These are phyloP conservation scores for Haplosporangium gracile DNA, from an alignment of 192 early-diverging fungal genomes.

Conservation along the genomic window DNA sequence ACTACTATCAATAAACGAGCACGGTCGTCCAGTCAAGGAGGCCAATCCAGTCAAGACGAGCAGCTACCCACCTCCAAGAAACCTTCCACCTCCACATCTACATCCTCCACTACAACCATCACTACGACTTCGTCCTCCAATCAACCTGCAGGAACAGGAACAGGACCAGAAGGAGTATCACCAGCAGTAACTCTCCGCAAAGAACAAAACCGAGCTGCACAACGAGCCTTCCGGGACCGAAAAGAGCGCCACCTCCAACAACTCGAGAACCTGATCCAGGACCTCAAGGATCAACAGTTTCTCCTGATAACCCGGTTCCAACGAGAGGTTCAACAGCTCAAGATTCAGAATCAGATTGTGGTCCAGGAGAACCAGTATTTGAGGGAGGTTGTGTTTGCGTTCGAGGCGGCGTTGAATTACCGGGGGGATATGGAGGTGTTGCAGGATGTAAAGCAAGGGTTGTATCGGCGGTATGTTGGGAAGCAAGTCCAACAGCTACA, in stretches of 20 bases:
- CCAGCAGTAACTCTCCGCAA: slow-evolving; percentile 51
- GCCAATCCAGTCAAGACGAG: background rate
- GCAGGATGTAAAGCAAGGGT: slow-evolving; percentile 39
- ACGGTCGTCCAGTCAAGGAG: background rate
- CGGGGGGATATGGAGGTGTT: slow-evolving; percentile 18
- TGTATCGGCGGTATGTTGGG: slow-evolving; percentile 31
- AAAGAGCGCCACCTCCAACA: slow-evolving; percentile 81
- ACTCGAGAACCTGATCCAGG: slow-evolving; percentile 79
- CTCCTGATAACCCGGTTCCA: slow-evolving; percentile 45
- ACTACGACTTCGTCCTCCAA: background rate
- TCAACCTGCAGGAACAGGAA: background rate
- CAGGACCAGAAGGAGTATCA: background rate
- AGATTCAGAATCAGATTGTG: slow-evolving; percentile 29
- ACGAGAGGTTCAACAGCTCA: slow-evolving; percentile 48
- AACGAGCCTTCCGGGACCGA: slow-evolving; percentile 90
- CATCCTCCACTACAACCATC: background rate
- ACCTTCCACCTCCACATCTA: background rate
- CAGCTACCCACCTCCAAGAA: background rate
- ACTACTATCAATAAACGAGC: background rate
- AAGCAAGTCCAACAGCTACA: background rate
- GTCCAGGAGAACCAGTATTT: slow-evolving; percentile 59
- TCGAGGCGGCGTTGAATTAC: slow-evolving; percentile 53
- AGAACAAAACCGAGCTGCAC: slow-evolving; percentile 90
- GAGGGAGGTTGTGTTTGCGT: slow-evolving; percentile 56
- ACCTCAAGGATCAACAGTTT: slow-evolving; percentile 70